These are phyloP conservation scores for Aspergillus nomiae DNA, from an alignment of 2,329 filamentous ascomycete genomes.

Conservation along the genomic window DNA sequence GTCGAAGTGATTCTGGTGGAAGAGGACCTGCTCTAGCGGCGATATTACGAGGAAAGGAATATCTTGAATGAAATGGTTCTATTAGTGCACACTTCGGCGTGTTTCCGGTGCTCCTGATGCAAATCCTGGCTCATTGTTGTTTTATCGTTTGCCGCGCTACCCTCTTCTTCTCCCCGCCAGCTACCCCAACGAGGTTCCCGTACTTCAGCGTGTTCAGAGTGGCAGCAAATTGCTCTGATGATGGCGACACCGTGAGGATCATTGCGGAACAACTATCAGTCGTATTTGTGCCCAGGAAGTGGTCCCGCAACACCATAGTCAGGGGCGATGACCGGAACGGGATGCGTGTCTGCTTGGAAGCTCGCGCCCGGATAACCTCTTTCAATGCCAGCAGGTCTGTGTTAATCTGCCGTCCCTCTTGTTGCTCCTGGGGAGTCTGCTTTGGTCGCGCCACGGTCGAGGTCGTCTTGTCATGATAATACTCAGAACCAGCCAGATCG, in stretches of 20 bases:
- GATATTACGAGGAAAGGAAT: neutral
- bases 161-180: conserved; percentile 11
- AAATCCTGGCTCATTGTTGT: neutral
- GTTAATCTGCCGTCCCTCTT: conserved; percentile 49
- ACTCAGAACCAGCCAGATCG: conserved; percentile 50
- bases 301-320: conserved; percentile 47
- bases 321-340: conserved; percentile 47
- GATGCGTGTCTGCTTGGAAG: conserved; percentile 36
- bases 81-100: no score
- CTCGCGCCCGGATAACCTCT: conserved; percentile 49
- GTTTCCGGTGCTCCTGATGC: neutral
- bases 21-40: conserved; percentile 7
- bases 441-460: conserved; percentile 16
- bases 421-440: conserved; percentile 42
- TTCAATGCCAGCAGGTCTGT: conserved; percentile 49
- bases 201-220: conserved; percentile 50
- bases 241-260: conserved; percentile 45
- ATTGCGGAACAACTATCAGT: conserved; percentile 35
- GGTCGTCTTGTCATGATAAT: conserved; percentile 34
- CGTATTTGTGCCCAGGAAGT: conserved; percentile 31
- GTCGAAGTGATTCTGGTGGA: conserved; percentile 14
- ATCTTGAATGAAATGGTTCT: neutral
- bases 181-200: conserved; percentile 42
- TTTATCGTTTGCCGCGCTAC: neutral
- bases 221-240: conserved; percentile 38